phyloP scores from a whole-genome alignment of 2,329 filamentous ascomycete genomes.

The Xylariaceae sp. region DNA sequence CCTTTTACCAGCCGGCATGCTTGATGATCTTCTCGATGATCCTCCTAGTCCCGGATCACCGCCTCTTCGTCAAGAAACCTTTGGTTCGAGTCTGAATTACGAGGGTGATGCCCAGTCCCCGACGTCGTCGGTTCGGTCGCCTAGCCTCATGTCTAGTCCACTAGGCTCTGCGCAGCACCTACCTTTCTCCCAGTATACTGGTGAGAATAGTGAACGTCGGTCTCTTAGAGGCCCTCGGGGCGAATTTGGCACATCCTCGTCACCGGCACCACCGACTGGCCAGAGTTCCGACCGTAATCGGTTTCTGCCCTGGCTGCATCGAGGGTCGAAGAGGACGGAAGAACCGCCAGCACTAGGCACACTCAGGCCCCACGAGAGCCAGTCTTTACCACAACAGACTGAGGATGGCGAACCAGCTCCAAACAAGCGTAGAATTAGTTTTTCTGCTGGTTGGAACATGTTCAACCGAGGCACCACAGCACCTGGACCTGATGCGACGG shows the following conservation, averaged over 20 bases:
- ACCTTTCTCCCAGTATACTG: slow-evolving; percentile 46
- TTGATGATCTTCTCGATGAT: slow-evolving; percentile 57
- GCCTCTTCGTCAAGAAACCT: slow-evolving; percentile 33
- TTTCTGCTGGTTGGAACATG: slow-evolving; percentile 51
- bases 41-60: slow-evolving; percentile 40
- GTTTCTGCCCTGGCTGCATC: slow-evolving; percentile 57
- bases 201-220: slow-evolving; percentile 42
- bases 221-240: slow-evolving; percentile 35
- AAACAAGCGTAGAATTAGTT: slow-evolving; percentile 53
- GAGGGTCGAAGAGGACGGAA: slow-evolving; percentile 55
- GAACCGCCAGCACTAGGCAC: slow-evolving; percentile 61
- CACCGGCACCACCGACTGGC: slow-evolving; percentile 35
- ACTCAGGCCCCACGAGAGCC: slow-evolving; percentile 66
- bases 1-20: slow-evolving; percentile 63
- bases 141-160: slow-evolving; percentile 56
- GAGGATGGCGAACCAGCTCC: slow-evolving; percentile 51
- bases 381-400: slow-evolving; percentile 63
- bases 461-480: slow-evolving; percentile 49
- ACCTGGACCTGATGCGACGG: slow-evolving; percentile 37
- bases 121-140: slow-evolving; percentile 52
- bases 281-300: slow-evolving; percentile 40
- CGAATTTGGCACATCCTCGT: slow-evolving; percentile 36
- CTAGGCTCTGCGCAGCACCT: slow-evolving; percentile 56
- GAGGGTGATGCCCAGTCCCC: slow-evolving; percentile 55
- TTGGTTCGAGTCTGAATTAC: slow-evolving; percentile 33